Evolutionary conservation across 179 eudicot species (phyloP).

Genomic region (Beta corolliflora): DNA sequence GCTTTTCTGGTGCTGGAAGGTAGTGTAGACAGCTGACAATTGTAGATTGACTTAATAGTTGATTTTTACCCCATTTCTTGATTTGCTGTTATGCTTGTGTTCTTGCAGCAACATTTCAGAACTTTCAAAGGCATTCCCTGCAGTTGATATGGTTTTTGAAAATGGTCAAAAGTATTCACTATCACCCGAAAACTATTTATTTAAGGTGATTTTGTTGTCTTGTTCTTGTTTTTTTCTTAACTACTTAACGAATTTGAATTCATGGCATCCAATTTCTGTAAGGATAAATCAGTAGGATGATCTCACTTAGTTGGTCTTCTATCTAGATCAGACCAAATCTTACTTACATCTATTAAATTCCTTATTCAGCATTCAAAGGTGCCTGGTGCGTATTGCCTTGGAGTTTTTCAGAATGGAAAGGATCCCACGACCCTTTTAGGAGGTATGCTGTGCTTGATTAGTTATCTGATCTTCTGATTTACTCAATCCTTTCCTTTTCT

Average conservation of each 20-base stretch:
- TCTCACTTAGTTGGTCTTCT: conserved; percentile 4
- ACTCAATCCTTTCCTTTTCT: conserved; percentile 6
- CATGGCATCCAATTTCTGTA: not conserved
- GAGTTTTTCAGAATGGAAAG: conserved; percentile 88
- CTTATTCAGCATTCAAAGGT: conserved; percentile 77
- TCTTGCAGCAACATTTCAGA: conserved; percentile 62
- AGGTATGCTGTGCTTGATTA: conserved; percentile 51
- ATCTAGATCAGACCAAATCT: conserved; percentile 16
- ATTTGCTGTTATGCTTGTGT: conserved; percentile 27
- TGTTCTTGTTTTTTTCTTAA: not conserved
- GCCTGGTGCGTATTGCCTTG: conserved; percentile 90
- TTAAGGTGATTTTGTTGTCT: conserved; percentile 49
- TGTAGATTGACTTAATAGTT: not conserved
- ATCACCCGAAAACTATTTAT: conserved; percentile 92
- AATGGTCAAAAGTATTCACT: conserved; percentile 69
- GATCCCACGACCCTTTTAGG: conserved; percentile 97
- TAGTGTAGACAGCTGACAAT: conserved; percentile 30
- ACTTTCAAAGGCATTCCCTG: conserved; percentile 75
- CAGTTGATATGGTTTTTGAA: conserved; percentile 84
- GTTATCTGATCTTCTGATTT: not conserved
- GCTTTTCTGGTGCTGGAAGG: conserved; percentile 96
- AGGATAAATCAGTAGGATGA: not conserved
- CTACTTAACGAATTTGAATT: not conserved
- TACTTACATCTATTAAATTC: conserved; percentile 9
- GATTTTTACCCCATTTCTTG: not conserved